phyloP scores from a whole-genome alignment of 2,329 filamentous ascomycete genomes.

The Ceratocystis variospora region DNA sequence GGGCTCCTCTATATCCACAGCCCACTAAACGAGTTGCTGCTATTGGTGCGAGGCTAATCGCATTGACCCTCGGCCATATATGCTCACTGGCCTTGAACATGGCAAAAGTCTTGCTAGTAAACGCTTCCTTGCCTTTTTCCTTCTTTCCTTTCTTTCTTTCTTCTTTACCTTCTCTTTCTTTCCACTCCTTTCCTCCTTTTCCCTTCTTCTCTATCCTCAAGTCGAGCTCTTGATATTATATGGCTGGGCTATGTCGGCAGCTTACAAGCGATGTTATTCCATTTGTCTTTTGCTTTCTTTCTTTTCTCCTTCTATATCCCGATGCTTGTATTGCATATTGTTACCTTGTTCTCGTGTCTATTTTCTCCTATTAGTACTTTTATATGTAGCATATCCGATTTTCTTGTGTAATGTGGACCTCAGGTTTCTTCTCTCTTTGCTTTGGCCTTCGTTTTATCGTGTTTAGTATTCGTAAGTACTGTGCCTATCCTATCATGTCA shows the following conservation, averaged over 20 bases:
- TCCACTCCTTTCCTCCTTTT: neutral
- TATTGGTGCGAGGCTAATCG: neutral
- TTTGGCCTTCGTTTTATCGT: neutral
- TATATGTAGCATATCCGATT: neutral
- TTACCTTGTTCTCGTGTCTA: neutral
- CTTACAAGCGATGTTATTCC: conserved; percentile 1
- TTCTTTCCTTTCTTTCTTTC: neutral
- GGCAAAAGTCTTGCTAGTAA: neutral
- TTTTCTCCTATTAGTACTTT: neutral
- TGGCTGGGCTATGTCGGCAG: neutral
- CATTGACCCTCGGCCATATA: neutral
- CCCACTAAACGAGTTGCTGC: neutral
- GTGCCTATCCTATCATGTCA: neutral
- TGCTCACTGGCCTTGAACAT: neutral
- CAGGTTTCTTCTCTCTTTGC: neutral
- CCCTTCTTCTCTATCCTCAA: neutral
- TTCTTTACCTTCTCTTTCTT: neutral
- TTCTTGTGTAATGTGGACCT: neutral
- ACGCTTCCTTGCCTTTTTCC: neutral
- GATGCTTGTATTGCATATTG: conserved; percentile 7
- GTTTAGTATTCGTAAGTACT: neutral
- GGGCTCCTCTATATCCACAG: neutral
- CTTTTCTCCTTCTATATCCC: conserved; percentile 5
- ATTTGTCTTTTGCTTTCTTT: neutral
- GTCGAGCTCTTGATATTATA: neutral